Percentiles rank a stretch among this genome's conserved stretches.
phyloP scores from a whole-genome alignment of 805 yeast species.

The Tetrapisispora namnaoensis region DNA sequence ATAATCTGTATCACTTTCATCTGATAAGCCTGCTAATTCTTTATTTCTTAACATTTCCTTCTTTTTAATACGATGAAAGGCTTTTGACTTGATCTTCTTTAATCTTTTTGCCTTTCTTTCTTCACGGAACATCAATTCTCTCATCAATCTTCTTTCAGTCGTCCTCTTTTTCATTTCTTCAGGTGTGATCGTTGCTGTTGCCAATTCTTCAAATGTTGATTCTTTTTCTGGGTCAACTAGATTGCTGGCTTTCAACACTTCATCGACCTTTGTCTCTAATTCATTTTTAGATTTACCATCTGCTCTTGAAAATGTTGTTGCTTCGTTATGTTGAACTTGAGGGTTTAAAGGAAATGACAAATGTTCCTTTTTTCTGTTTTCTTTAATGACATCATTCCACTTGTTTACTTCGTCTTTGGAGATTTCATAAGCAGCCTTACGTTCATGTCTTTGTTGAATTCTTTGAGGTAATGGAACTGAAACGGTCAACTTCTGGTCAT shows the following conservation, averaged over 20 bases:
- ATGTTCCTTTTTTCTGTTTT: slow-evolving; percentile 77
- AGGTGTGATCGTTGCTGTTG: slow-evolving; percentile 66
- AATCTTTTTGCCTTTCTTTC: slow-evolving; percentile 84
- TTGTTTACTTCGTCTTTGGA: slow-evolving; percentile 77
- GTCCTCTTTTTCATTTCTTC: slow-evolving; percentile 74
- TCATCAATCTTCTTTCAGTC: slow-evolving; percentile 77
- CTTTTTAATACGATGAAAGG: slow-evolving; percentile 77
- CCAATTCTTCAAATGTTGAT: slow-evolving; percentile 80
- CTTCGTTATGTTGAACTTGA: slow-evolving; percentile 34
- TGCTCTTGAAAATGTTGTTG: slow-evolving; percentile 46
- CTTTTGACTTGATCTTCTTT: slow-evolving; percentile 89
- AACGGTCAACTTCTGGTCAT: slow-evolving; percentile 31
- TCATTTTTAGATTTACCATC: slow-evolving; percentile 41
- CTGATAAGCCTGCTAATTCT: slow-evolving; percentile 43
- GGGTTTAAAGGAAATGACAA: slow-evolving; percentile 58
- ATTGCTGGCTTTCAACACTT: slow-evolving; percentile 53
- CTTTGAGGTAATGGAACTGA: slow-evolving; percentile 77
- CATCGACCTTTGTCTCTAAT: slow-evolving; percentile 56
- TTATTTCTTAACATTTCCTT: slow-evolving; percentile 66
- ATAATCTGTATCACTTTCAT: slow-evolving; percentile 48
- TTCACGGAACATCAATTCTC: slow-evolving; percentile 94
- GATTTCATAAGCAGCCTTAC: slow-evolving; percentile 83
- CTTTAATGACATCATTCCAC: slow-evolving; percentile 79
- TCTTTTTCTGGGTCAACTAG: slow-evolving; percentile 64
- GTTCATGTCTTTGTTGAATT: slow-evolving; percentile 74